Evolutionary conservation across 1,284 basidiomycete species (phyloP).

Genomic region (Rhizoctonia solani): DNA sequence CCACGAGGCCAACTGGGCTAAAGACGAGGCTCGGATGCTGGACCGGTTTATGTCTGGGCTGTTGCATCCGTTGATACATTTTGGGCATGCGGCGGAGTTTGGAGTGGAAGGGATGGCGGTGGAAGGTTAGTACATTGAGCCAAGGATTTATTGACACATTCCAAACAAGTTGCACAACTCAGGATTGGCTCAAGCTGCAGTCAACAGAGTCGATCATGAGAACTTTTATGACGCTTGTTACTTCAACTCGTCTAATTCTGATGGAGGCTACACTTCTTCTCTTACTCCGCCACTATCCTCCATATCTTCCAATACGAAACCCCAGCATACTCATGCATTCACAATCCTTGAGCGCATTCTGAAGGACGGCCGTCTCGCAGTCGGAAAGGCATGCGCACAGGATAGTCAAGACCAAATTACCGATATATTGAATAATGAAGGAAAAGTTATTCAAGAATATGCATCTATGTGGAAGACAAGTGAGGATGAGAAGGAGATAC

Average conservation of each 20-base stretch:
- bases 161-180: not conserved
- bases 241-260: slow-evolving; percentile 43
- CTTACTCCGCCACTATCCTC: too few relatives aligned
- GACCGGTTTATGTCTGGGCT: slow-evolving; percentile 61
- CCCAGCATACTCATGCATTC: slow-evolving; percentile 30
- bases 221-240: slow-evolving; percentile 44
- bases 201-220: slow-evolving; percentile 42
- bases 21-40: slow-evolving; percentile 57
- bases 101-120: slow-evolving; percentile 62
- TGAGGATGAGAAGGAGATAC: slow-evolving; percentile 17
- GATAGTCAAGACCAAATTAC: slow-evolving; percentile 9
- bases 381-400: slow-evolving; percentile 21
- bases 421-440: slow-evolving; percentile 30
- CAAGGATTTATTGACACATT: too few relatives aligned
- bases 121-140: slow-evolving; percentile 56
- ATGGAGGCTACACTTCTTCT: too few relatives aligned
- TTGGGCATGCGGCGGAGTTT: slow-evolving; percentile 67
- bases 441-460: slow-evolving; percentile 34
- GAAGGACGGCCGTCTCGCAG: slow-evolving; percentile 31
- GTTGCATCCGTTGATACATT: slow-evolving; percentile 70
- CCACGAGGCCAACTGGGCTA: slow-evolving; percentile 53
- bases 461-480: slow-evolving; percentile 21
- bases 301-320: too few relatives aligned
- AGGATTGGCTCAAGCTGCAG: slow-evolving; percentile 49
- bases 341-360: slow-evolving; percentile 34